Evolutionary conservation across 768 basidiomycete species (phyloP), one percentile per base, ranked within the genome.

Genomic region (Hypholoma fasciculare): DNA sequence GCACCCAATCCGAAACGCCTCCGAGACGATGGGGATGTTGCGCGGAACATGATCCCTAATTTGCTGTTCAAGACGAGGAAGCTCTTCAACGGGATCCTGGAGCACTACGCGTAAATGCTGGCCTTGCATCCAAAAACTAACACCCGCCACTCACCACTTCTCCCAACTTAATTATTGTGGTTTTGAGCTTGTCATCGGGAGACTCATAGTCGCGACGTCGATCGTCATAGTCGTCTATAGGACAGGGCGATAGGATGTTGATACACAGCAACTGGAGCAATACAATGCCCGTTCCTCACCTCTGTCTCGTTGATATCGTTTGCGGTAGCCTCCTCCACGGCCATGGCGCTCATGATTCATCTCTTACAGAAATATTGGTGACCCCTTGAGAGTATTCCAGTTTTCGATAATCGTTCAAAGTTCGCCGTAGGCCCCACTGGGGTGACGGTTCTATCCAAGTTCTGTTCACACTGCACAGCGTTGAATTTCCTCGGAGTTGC

Each of bases 1-100:
- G 16, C 62, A 90, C 92, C 82, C 88, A 69, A 87, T 76, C 46
- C 90, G 86, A 70, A 94, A 82, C 8, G 87, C 87, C 63, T 93
- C 92, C 0, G 90, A 83, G 36, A 93, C 71, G 14, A 78, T 77
- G 38, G 87, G 71, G n/a, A 91, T 76, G 55, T 78, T 82, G n/a
- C 82, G 71, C 9, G 85, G 82, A 1, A 75, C 74, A 56, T 82
- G 76, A 53, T 87, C 84, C 23, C 82, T 82, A 42, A 92, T 84
- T 53, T 86, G 83, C 58, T 81, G 79, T 56, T 87, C 88, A 1
- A 92, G 71, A 1, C 82, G 81, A 43, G 84, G 81, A 14, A 92
- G 70, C 67, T 93, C 91, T 65, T 92, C 86, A 7, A 78, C 56
- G 26, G 85, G 78, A 62, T 92, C 90, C 92, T 93, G 60, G 23